Base-by-base conservation (phyloP, 164 flowering plant species). In the Euptelea pleiosperma region DNA sequence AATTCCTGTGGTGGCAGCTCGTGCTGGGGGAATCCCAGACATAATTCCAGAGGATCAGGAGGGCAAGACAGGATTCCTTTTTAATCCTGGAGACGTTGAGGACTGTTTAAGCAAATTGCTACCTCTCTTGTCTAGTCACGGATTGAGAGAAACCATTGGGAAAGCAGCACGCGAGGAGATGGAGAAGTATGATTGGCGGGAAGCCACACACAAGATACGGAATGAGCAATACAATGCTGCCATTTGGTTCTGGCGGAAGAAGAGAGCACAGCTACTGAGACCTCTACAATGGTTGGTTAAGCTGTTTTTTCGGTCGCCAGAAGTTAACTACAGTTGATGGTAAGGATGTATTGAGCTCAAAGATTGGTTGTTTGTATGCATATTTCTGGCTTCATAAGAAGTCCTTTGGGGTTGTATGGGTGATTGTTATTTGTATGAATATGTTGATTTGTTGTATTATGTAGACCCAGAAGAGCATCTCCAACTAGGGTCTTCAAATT, bases 191-290 rank as follows among this genome's bases (percentile, higher is more conserved):
- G 95, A 85, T 35, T 93, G 99, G 99, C 76, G 66, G 57, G 97
- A 94, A 24, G 97, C 99, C 34, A 93, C 99, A 0, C 60, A 51
- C 52, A 83, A 55, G 69, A 93, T 93, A 3, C 77, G 97, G 30
- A 88, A 93, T 11, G 91, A 93, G 59, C 92, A 93, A 34, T 93
- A 93, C 67, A 81, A 78, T 68, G 97, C 96, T 46, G 97, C 99
- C 36, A 93, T 90, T 52, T 93, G 97, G 97, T 93, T 93, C 68
- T 93, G 97, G 98, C 61, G 83, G 67, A 87, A 84, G 83, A 79
- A 85, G 77, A 82, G 86, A 67, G 86, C 86, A 1, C 76, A 82
- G 60, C 55, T 85, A 2, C 48, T 81, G 58, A 62, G 84, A 55
- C 99, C 97, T 22, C 1, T 93, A 0, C 91, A 85, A 43, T 85